phyloP scores from a whole-genome alignment of 2,329 filamentous ascomycete genomes.

The Diaporthe capsici region DNA sequence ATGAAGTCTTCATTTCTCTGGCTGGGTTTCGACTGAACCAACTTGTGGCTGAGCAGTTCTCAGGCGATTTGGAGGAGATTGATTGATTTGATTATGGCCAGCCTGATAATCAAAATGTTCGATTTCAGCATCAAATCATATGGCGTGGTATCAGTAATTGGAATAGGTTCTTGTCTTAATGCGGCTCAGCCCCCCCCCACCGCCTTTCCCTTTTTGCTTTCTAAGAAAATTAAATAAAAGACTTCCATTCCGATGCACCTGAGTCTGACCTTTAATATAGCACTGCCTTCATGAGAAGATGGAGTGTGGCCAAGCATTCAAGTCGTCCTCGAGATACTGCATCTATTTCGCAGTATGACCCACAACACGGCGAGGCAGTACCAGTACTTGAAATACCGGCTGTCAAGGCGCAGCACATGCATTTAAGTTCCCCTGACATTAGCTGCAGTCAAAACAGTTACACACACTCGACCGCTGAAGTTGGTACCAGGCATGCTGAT shows the following conservation, averaged over 20 bases:
- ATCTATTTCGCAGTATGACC: not conserved
- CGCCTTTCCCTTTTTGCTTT: too few relatives aligned
- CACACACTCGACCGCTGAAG: not conserved
- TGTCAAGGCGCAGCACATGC: not conserved
- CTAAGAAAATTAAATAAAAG: too few relatives aligned
- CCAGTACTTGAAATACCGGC: not conserved
- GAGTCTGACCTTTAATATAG: not conserved
- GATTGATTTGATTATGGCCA: too few relatives aligned
- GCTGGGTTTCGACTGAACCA: too few relatives aligned
- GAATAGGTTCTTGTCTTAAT: not conserved
- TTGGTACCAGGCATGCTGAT: not conserved
- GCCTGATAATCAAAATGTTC: too few relatives aligned
- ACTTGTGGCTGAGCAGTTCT: too few relatives aligned
- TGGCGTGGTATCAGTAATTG: not conserved
- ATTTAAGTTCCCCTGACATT: not conserved
- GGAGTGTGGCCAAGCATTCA: not conserved
- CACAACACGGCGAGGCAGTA: not conserved
- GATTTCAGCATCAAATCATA: not conserved
- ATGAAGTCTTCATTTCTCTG: not conserved
- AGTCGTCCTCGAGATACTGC: not conserved
- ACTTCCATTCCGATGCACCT: fast-evolving
- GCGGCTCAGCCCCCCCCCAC: too few relatives aligned
- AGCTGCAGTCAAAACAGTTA: not conserved
- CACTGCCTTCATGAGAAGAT: not conserved
- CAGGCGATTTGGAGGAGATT: too few relatives aligned